A percentile compares a stretch with the other conserved stretches of the same genome.
Conservation (phyloP, 148 eudicot genomes). For the Camellia granthamiana region DNA sequence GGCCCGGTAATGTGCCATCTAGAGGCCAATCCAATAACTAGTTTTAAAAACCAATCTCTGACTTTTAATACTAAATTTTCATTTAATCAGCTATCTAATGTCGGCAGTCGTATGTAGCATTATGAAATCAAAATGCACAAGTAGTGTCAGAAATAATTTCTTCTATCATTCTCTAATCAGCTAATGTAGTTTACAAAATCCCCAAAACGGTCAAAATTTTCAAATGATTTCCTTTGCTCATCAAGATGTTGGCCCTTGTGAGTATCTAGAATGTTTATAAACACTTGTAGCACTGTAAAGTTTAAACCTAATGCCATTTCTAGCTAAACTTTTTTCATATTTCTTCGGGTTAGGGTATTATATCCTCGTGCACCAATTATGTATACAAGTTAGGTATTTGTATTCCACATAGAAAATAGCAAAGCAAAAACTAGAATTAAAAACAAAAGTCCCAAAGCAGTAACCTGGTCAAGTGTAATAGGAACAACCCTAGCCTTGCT, state of each 20-base stretch:
- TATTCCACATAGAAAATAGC: background rate
- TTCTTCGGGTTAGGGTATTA: background rate
- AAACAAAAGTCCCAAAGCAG: background rate
- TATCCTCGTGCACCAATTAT: background rate
- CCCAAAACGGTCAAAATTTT: background rate
- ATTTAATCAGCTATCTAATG: background rate
- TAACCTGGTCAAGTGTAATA: conserved; percentile 87
- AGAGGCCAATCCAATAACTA: background rate
- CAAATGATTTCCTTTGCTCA: background rate
- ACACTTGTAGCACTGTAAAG: background rate
- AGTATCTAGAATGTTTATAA: background rate
- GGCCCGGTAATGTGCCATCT: too few relatives aligned
- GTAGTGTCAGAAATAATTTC: background rate
- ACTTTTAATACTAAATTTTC: background rate
- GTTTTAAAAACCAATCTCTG: background rate
- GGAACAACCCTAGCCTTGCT: conserved; percentile 88
- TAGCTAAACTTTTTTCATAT: background rate
- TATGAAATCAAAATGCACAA: background rate
- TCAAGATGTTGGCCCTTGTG: background rate
- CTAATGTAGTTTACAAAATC: background rate
- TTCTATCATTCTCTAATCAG: background rate
- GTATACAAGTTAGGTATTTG: background rate
- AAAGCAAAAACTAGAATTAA: background rate
- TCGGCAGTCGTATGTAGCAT: background rate
- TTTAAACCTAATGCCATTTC: background rate